Evolutionary conservation across 768 basidiomycete species (phyloP).

Genomic region (Cystobasidiopsis lactophilus): DNA sequence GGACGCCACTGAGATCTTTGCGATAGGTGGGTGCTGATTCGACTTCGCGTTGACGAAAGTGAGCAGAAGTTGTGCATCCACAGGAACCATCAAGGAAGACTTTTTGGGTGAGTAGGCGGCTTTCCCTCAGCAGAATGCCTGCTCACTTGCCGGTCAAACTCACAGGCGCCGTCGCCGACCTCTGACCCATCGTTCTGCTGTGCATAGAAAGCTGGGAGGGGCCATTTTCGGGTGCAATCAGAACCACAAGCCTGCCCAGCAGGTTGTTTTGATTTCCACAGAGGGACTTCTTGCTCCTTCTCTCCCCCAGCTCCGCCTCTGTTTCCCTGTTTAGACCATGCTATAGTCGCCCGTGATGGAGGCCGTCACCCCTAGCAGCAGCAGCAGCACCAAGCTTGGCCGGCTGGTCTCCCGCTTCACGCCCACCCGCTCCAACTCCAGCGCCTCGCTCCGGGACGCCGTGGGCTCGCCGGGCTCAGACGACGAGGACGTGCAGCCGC

Average conservation of each 20-base stretch:
- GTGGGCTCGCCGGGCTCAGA: neutral
- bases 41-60: conserved; percentile 30
- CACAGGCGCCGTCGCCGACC: too few species aligned
- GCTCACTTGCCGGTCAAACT: too few species aligned
- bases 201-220: too few species aligned
- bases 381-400: neutral
- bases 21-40: conserved; percentile 1
- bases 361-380: too few species aligned
- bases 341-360: too few species aligned
- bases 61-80: neutral
- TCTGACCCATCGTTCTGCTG: too few species aligned
- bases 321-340: too few species aligned
- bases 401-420: neutral
- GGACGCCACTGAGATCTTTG: conserved; percentile 87
- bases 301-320: too few species aligned
- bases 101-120: conserved; percentile 40
- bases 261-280: too few species aligned
- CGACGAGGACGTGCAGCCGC: neutral
- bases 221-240: too few species aligned
- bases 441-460: neutral
- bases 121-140: neutral
- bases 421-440: neutral
- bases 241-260: too few species aligned
- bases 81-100: conserved; percentile 56
- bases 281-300: too few species aligned